These are phyloP conservation scores for Litchi chinensis DNA, from an alignment of 345 rosid species.

Conservation along the genomic window DNA sequence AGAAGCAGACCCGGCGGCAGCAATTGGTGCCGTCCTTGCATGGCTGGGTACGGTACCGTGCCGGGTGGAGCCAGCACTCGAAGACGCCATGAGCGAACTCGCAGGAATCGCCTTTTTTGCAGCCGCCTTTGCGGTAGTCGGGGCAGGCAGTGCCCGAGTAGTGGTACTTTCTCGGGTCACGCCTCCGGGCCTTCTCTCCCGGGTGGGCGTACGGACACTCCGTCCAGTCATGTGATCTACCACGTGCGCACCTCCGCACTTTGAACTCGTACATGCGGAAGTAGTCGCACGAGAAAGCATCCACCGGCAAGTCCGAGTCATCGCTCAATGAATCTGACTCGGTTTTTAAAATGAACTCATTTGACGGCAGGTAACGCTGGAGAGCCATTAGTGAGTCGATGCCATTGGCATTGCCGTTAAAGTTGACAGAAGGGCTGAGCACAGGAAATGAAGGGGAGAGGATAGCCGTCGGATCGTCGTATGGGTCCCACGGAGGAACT, in stretches of 20 bases:
- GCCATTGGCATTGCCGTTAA: slow-evolving; percentile 33
- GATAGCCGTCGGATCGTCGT: slow-evolving; percentile 39
- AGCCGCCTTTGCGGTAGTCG: slow-evolving; percentile 64
- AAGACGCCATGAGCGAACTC: slow-evolving; percentile 78
- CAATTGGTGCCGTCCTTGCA: slow-evolving; percentile 80
- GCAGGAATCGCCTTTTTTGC: slow-evolving; percentile 56
- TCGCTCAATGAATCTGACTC: slow-evolving; percentile 46
- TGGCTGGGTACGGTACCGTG: slow-evolving; percentile 78
- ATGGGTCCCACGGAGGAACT: slow-evolving; percentile 59
- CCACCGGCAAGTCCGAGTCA: slow-evolving; percentile 43
- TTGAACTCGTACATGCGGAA: slow-evolving; percentile 75
- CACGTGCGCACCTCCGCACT: slow-evolving; percentile 56
- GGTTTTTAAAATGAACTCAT: slow-evolving; percentile 34
- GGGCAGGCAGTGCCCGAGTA: slow-evolving; percentile 66
- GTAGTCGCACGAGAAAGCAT: slow-evolving; percentile 61
- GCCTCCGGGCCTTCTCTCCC: slow-evolving; percentile 67
- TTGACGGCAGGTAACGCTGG: slow-evolving; percentile 71
- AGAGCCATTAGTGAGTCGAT: slow-evolving; percentile 56
- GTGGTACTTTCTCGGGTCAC: slow-evolving; percentile 61
- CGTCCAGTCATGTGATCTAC: slow-evolving; percentile 74
- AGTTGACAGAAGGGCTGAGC: slow-evolving; percentile 21
- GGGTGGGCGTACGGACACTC: slow-evolving; percentile 77
- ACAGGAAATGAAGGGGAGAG: slow-evolving; percentile 34
- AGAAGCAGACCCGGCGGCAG: slow-evolving; percentile 74
- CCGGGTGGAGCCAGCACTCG: slow-evolving; percentile 93